phyloP scores from a whole-genome alignment of 345 rosid genomes.

The Populus deltoides region DNA sequence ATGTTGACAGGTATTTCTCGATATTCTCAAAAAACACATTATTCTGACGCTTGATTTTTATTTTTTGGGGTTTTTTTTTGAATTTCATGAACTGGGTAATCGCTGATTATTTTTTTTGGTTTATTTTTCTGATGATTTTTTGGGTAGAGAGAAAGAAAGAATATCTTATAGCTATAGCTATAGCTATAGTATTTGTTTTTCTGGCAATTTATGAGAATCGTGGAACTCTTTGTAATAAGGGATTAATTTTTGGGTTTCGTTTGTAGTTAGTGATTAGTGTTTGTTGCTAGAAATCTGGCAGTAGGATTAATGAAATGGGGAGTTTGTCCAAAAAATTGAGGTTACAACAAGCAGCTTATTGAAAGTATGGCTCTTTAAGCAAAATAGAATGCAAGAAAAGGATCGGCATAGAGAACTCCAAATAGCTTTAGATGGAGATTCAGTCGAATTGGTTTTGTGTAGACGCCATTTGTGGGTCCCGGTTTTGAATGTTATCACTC shows the following conservation, averaged over 20 bases:
- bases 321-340: background rate
- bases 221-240: background rate
- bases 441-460: background rate
- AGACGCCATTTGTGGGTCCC: background rate
- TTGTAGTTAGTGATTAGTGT: background rate
- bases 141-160: background rate
- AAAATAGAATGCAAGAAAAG: background rate
- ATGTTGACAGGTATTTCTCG: conserved; percentile 56
- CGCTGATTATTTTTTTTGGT: background rate
- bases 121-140: background rate
- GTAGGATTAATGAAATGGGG: background rate
- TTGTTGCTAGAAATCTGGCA: background rate
- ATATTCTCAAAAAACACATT: background rate
- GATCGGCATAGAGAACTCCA: background rate
- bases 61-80: background rate
- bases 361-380: background rate
- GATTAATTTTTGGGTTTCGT: background rate
- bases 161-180: background rate
- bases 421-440: background rate
- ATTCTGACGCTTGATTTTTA: background rate
- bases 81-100: conserved; percentile 20
- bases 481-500: background rate
- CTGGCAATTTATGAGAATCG: background rate
- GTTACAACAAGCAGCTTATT: background rate
- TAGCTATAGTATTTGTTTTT: background rate